phyloP scores from a whole-genome alignment of 192 early-diverging fungal species.

The Helicostylum pulchrum region DNA sequence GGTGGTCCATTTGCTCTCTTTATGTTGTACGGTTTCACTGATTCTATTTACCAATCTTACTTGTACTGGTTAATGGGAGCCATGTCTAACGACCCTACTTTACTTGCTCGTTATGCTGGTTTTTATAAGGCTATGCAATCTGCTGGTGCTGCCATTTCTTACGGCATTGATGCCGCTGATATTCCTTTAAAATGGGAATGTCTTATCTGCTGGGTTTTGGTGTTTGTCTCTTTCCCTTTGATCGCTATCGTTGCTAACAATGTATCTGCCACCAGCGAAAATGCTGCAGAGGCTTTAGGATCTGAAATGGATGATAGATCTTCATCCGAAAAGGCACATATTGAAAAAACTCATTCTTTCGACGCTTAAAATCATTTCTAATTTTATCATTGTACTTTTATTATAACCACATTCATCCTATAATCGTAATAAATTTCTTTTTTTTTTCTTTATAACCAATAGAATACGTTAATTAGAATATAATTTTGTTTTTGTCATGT shows the following conservation, averaged over 20 bases:
- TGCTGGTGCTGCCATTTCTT: slow-evolving; percentile 71
- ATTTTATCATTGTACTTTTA: no score
- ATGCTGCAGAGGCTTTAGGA: neutral
- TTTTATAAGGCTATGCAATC: slow-evolving; percentile 90
- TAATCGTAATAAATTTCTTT: no score
- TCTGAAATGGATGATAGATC: neutral
- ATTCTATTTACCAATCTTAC: slow-evolving; percentile 77
- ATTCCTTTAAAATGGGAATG: slow-evolving; percentile 29
- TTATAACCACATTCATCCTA: no score
- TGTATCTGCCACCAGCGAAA: slow-evolving; percentile 44
- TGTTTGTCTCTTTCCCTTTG: slow-evolving; percentile 44
- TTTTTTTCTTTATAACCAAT: no score
- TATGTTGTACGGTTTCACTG: slow-evolving; percentile 70
- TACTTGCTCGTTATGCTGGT: slow-evolving; percentile 70
- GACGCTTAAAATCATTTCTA: no score
- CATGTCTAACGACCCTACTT: slow-evolving; percentile 49
- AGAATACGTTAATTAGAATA: no score
- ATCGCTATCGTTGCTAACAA: slow-evolving; percentile 49
- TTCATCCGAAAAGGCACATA: neutral
- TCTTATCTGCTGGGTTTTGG: slow-evolving; percentile 53
- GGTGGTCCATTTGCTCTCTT: slow-evolving; percentile 57
- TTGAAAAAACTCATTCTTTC: neutral
- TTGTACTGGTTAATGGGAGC: slow-evolving; percentile 39
- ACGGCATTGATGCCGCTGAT: slow-evolving; percentile 61
- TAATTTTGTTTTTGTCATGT: no score